phyloP scores from a whole-genome alignment of 1,284 basidiomycete species.

The Pseudozyma sp. region DNA sequence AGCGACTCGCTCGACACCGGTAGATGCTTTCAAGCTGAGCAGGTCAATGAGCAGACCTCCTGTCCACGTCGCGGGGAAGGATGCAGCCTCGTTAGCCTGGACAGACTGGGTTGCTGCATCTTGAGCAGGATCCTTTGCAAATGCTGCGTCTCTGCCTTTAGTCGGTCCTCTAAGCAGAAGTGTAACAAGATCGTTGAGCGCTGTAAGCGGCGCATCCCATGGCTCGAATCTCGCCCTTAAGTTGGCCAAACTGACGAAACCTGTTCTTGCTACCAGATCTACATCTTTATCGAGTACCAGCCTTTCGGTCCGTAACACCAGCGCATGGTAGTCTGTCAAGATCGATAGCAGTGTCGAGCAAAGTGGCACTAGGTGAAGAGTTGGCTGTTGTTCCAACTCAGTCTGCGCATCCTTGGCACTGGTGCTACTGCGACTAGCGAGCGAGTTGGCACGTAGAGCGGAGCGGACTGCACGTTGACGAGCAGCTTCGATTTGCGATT shows the following conservation, averaged over 20 bases:
- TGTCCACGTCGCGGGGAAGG: conserved; percentile 47
- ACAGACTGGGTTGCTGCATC: neutral
- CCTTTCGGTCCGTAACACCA: conserved; percentile 44
- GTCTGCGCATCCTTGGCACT: conserved; percentile 18
- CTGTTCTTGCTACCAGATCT: conserved; percentile 30
- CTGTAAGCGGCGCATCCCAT: conserved; percentile 48
- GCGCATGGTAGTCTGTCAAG: conserved; percentile 38
- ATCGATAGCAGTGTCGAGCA: conserved; percentile 48
- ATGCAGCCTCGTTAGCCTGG: neutral
- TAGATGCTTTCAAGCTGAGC: conserved; percentile 37
- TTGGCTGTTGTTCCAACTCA: conserved; percentile 35
- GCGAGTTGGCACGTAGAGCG: conserved; percentile 38
- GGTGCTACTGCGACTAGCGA: conserved; percentile 15
- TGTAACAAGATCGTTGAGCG: conserved; percentile 43
- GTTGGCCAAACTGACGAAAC: conserved; percentile 52
- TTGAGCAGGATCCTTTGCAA: conserved; percentile 15
- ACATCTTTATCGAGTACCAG: conserved; percentile 35
- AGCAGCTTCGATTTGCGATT: conserved; percentile 39
- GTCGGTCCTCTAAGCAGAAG: conserved; percentile 30
- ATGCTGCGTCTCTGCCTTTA: conserved; percentile 21
- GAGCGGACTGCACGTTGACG: conserved; percentile 38
- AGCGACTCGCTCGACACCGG: conserved; percentile 41
- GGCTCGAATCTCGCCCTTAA: conserved; percentile 44
- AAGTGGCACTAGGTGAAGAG: conserved; percentile 50
- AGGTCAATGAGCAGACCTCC: conserved; percentile 55